Base-by-base conservation (phyloP, 306 rosid species). In the Ormosia emarginata region DNA sequence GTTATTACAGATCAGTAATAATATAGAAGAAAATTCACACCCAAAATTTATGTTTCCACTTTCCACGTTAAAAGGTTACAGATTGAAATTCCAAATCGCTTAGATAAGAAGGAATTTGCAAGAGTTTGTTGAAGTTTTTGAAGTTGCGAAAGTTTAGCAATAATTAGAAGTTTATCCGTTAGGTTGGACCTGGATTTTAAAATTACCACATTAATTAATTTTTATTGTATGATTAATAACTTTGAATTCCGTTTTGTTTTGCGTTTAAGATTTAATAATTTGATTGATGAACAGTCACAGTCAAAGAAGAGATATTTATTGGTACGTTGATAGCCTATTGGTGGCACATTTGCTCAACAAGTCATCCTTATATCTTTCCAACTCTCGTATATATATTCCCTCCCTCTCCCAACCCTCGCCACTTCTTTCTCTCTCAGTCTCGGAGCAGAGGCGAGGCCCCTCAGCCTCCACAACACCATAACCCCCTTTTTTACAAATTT, bases 371-470 rank as follows among this genome's bases (percentile, higher is more conserved):
- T 79, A 74, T 2, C 80, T 65, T 73, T 5, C 73, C 4, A 61
- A 3, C 47, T 58, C 53, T 3, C 80, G 8, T 74, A 81, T 88
- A 17, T 76, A 89, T 47, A 65, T 49, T 71, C 41, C 65, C 79
- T 75, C 70, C 5, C 18, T 17, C 40, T 39, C 33, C 46, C 18
- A 1, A 4, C 4, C 36, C n/a, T 68, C 77, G 52, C 68, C 10
- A n/a, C n/a, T n/a, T n/a, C n/a, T n/a, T n/a, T n/a, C n/a, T n/a
- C n/a, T n/a, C n/a, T n/a, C 43, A n/a, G 4, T 8, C 12, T 9
- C 13, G 44, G 14, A 80, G 43, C 32, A 53, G 7, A 75, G 85
- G 64, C 14, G 89, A 83, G 85, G 88, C 87, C 55, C 66, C 73
- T 15, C 6, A 46, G 90, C 88, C 88, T 82, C 86, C 14, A 36